These are phyloP conservation scores for Malassezia vespertilionis DNA, from an alignment of 1,284 basidiomycete species.

Conservation along the genomic window DNA sequence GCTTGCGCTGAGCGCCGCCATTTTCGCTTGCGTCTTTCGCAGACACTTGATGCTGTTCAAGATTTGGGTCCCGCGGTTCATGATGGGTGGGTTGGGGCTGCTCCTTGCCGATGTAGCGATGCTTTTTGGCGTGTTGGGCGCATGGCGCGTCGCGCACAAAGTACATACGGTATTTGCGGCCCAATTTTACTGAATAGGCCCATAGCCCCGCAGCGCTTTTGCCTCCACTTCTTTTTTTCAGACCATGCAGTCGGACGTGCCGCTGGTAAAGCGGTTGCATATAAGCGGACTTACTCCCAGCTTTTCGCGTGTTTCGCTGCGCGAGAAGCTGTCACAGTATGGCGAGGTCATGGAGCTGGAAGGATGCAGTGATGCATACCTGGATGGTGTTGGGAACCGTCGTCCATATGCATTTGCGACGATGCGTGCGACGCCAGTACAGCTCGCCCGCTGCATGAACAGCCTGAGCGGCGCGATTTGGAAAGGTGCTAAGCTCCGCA, in stretches of 20 bases:
- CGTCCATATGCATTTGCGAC: conserved; percentile 30
- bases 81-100: conserved; percentile 57
- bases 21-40: conserved; percentile 65
- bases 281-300: conserved; percentile 33
- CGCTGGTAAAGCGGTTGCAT: conserved; percentile 25
- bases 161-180: conserved; percentile 25
- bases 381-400: conserved; percentile 22
- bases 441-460: conserved; percentile 25
- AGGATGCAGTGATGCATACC: conserved; percentile 21
- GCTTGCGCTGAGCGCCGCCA: conserved; percentile 58
- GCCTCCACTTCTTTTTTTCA: background rate
- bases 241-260: background rate
- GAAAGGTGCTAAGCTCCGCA: conserved; percentile 37
- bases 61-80: conserved; percentile 88
- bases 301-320: conserved; percentile 29
- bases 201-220: too few relatives aligned
- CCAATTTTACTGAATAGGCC: conserved; percentile 17
- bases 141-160: conserved; percentile 25
- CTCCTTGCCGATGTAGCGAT: conserved; percentile 50
- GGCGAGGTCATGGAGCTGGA: conserved; percentile 27
- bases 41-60: conserved; percentile 99
- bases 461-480: conserved; percentile 35
- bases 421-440: conserved; percentile 21
- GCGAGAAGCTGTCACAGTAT: conserved; percentile 29
- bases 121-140: conserved; percentile 33